Percentiles rank a stretch among this genome's conserved stretches.
Evolutionary conservation across 2,329 filamentous ascomycete species (phyloP).

Genomic region (Chrysoporthe cubensis): DNA sequence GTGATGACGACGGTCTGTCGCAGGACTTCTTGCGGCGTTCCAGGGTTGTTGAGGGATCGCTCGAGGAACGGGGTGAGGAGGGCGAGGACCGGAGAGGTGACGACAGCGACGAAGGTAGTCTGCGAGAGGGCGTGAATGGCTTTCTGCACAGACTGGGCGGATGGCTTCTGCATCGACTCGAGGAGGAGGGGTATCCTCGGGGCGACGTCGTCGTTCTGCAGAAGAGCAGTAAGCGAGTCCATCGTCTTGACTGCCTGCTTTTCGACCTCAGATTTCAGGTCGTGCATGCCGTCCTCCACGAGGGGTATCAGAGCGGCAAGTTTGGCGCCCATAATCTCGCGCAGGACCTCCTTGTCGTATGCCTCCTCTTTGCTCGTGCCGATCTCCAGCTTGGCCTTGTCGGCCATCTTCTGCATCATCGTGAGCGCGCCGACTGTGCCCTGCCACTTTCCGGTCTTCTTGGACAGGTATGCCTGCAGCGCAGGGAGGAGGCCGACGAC

Average conservation of each 20-base stretch:
- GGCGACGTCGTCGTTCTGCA: constrained; percentile 96
- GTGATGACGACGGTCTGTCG: constrained; percentile 95
- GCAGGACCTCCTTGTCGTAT: constrained; percentile 82
- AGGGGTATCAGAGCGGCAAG: constrained; percentile 87
- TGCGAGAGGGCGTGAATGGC: constrained; percentile 95
- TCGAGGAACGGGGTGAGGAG: constrained; percentile 94
- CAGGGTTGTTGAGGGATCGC: constrained; percentile 88
- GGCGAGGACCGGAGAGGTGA: constrained; percentile 93
- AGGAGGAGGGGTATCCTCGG: constrained; percentile 90
- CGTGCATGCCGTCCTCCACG: constrained; percentile 93
- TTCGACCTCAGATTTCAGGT: constrained; percentile 80
- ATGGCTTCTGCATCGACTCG: constrained; percentile 94
- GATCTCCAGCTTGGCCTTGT: constrained; percentile 86
- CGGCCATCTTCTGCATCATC: constrained; percentile 89
- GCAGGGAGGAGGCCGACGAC: constrained; percentile 81
- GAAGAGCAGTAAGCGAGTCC: constrained; percentile 83
- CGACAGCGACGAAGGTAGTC: constrained; percentile 97
- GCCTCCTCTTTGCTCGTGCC: constrained; percentile 82
- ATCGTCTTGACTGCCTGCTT: constrained; percentile 94
- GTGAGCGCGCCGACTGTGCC: constrained; percentile 86
- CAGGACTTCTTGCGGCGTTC: constrained; percentile 89
- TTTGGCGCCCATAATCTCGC: constrained; percentile 87
- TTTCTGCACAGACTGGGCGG: constrained; percentile 85
- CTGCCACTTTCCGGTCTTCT: constrained; percentile 94
- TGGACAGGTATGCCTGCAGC: constrained; percentile 75